These are phyloP conservation scores for Phialemonium atrogriseum DNA, from an alignment of 2,329 filamentous ascomycete species.

Conservation along the genomic window DNA sequence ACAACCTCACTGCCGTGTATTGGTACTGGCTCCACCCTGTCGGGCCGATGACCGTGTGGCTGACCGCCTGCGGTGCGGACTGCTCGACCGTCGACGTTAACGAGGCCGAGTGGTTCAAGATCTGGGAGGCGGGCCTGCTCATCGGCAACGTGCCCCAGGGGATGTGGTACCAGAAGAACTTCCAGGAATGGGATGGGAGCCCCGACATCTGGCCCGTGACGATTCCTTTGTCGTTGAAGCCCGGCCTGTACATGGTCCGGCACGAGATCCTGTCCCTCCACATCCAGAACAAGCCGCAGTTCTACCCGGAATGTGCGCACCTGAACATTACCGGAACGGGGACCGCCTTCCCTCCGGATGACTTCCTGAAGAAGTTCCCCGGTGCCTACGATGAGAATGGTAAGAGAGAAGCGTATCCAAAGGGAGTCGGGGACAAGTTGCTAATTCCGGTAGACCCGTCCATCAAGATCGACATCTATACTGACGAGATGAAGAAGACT, in stretches of 20 bases:
- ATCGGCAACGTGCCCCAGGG: constrained; percentile 23
- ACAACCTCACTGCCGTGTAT: constrained; percentile 28
- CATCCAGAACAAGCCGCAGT: constrained; percentile 37
- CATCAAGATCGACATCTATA: constrained; percentile 28
- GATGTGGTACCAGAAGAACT: constrained; percentile 28
- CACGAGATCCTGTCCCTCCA: constrained; percentile 46
- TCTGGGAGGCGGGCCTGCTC: constrained; percentile 28
- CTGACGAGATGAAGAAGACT: constrained; percentile 20
- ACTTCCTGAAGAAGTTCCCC: constrained; percentile 24
- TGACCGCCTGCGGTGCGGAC: constrained; percentile 23
- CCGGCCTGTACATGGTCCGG: constrained; percentile 41
- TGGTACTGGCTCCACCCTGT: constrained; percentile 33
- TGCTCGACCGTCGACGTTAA: constrained; percentile 22
- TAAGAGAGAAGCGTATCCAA: constrained; percentile 10
- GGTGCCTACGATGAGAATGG: constrained; percentile 25
- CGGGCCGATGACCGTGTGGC: constrained; percentile 30
- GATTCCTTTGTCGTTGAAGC: constrained; percentile 33
- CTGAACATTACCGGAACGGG: constrained; percentile 24
- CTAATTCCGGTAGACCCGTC: constrained; percentile 22
- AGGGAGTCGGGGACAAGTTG: background rate
- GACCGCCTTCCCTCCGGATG: constrained; percentile 16
- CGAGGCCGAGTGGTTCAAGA: constrained; percentile 30
- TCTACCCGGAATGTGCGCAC: constrained; percentile 31
- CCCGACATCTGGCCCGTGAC: constrained; percentile 34
- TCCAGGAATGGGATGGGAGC: constrained; percentile 28